A percentile compares a stretch with the other conserved stretches of the same genome.
These are phyloP conservation scores for Paramecium sexaurelia DNA, from an alignment of 73 alveolate species.

Conservation along the genomic window DNA sequence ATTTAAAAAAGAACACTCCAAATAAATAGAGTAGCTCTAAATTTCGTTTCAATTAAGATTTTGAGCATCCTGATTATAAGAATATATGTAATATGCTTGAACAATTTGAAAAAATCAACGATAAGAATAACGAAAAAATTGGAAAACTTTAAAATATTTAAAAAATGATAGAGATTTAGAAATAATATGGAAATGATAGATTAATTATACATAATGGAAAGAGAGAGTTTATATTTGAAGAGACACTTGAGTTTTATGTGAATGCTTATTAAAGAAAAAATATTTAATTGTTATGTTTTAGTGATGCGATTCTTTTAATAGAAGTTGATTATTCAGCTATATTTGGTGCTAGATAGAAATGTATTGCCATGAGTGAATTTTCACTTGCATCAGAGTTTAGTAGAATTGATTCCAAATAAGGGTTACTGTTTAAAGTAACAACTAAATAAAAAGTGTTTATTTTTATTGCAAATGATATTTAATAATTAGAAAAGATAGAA, in stretches of 20 bases:
- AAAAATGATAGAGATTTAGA: neutral
- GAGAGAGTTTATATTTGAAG: neutral
- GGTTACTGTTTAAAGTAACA: neutral
- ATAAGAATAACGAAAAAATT: neutral
- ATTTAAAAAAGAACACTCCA: slow-evolving; percentile 18
- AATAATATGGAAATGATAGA: neutral
- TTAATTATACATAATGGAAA: neutral
- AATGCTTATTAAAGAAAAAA: neutral
- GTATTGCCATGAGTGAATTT: neutral
- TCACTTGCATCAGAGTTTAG: neutral
- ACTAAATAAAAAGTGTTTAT: neutral
- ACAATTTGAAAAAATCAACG: neutral
- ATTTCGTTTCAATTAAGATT: neutral
- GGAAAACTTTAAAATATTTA: slow-evolving; percentile 4
- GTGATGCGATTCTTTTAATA: neutral
- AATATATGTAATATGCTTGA: neutral
- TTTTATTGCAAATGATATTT: neutral
- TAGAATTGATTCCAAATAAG: neutral
- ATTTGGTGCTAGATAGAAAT: neutral
- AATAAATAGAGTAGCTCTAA: neutral
- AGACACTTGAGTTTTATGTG: neutral
- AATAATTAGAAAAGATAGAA: neutral
- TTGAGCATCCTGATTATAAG: slow-evolving; percentile 17
- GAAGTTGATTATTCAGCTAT: neutral
- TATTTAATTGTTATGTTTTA: neutral